These are phyloP conservation scores for Albatrellus ellisii DNA, from an alignment of 768 basidiomycete species.

Conservation along the genomic window DNA sequence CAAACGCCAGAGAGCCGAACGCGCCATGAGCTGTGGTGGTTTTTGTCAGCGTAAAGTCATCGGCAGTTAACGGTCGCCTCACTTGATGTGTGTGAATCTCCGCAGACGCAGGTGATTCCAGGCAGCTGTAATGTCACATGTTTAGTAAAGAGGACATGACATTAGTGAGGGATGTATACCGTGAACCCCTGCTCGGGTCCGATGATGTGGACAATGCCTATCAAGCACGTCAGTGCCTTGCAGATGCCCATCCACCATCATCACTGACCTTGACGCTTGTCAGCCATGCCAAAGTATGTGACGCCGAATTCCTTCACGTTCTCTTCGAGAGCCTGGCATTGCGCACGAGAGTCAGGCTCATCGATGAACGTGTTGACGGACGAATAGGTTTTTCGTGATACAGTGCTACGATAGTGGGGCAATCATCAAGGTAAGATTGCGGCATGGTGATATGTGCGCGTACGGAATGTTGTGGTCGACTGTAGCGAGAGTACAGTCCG, in stretches of 20 bases:
- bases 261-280: slow-evolving; percentile 40
- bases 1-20: slow-evolving; percentile 54
- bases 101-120: slow-evolving; percentile 41
- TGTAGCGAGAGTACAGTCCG: slow-evolving; percentile 53
- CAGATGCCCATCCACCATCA: not conserved
- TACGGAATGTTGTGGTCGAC: slow-evolving; percentile 49
- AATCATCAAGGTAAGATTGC: slow-evolving; percentile 1
- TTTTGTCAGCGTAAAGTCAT: slow-evolving; percentile 1
- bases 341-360: slow-evolving; percentile 44
- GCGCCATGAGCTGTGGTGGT: slow-evolving; percentile 40
- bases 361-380: slow-evolving; percentile 35
- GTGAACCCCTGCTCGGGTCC: slow-evolving; percentile 59
- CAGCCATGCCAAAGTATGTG: slow-evolving; percentile 57
- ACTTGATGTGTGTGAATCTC: slow-evolving; percentile 57
- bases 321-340: slow-evolving; percentile 45
- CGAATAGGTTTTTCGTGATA: slow-evolving; percentile 37
- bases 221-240: not conserved
- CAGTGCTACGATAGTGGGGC: slow-evolving; percentile 24
- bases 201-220: slow-evolving; percentile 47
- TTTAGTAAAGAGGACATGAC: not conserved
- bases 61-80: slow-evolving; percentile 12
- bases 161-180: slow-evolving; percentile 15
- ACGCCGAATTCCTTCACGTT: slow-evolving; percentile 55
- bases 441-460: not conserved
- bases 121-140: slow-evolving; percentile 22